Evolutionary conservation across 2,329 filamentous ascomycete species (phyloP), one percentile per base, ranked within the genome.

Genomic region (Hansfordia pulvinata): DNA sequence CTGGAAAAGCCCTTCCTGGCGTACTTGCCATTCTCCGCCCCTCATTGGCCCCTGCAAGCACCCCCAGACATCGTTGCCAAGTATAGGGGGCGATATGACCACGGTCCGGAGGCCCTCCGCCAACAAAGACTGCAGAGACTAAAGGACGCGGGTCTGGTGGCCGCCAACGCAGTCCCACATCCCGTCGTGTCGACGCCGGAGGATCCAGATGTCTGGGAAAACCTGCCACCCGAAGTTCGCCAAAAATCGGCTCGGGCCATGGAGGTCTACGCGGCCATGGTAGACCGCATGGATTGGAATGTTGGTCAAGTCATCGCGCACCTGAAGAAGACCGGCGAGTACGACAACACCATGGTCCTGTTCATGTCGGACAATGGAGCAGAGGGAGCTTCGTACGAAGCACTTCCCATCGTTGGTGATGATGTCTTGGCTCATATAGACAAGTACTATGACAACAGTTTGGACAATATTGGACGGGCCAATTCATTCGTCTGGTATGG

Each of bases 361-460:
- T 68, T 68, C 50, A 57, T 67, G 53, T 62, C 56, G 5, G 62
- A 68, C 39, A 66, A 67, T 29, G 62, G 62, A 3, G 62, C 62
- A n/a, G 62, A 67, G 37, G 62, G 62, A 12, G 58, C 36, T 11
- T 17, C 34, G 10, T 22, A 36, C 8, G 39, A 42, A 23, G 38
- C 38, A 3, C 22, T 42, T 4, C 36, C 35, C 3, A 30, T 39
- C 16, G 36, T 35, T 15, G 27, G 36, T 5, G 28, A 34, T 10
- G 30, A 30, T 17, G 32, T 31, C 27, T 37, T 43, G 31, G 34
- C 34, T 8, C 33, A 41, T 20, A 31, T 41, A 13, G 26, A 28
- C 19, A 33, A 35, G 23, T 33, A 35, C 27, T 35, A 35, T 17
- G 28, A 35, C 23, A 33, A 32, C 13, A 28, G 25, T 17, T 20